phyloP scores from a whole-genome alignment of 495 filamentous ascomycete genomes.

The Podospora didyma region DNA sequence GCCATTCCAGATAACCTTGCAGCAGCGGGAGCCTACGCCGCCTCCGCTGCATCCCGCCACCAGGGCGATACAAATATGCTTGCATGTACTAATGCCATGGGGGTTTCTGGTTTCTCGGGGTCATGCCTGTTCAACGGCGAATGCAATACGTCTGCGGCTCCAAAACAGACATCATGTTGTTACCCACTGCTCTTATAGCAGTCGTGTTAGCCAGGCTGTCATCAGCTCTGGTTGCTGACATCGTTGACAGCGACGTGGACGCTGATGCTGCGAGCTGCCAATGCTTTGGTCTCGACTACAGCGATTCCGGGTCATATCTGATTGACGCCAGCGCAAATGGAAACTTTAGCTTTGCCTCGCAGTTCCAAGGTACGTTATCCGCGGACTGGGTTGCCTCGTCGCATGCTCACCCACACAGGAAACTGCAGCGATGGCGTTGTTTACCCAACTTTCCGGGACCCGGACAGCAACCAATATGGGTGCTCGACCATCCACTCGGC shows the following conservation, averaged over 20 bases:
- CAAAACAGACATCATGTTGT: not conserved
- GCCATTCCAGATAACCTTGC: too few species aligned
- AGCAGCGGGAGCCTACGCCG: too few species aligned
- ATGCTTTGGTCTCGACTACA: constrained; percentile 13
- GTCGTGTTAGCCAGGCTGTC: not conserved
- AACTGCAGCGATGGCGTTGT: constrained; percentile 9
- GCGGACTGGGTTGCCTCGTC: not conserved
- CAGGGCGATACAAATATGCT: too few species aligned
- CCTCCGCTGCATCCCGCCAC: too few species aligned
- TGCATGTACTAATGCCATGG: too few species aligned
- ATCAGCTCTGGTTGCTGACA: not conserved
- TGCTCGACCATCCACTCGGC: constrained; percentile 9
- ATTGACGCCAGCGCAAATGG: constrained; percentile 10
- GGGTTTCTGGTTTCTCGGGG: not conserved
- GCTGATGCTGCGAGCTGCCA: constrained; percentile 4
- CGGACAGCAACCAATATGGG: constrained; percentile 1
- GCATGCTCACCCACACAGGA: constrained; percentile 1
- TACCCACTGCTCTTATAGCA: not conserved
- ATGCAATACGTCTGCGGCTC: not conserved
- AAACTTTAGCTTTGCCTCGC: constrained; percentile 20
- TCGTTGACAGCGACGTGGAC: not conserved
- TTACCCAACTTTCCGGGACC: constrained; percentile 5
- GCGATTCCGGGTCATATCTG: constrained; percentile 17
- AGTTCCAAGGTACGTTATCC: constrained; percentile 9
- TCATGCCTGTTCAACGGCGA: not conserved